Evolutionary conservation across 1,284 basidiomycete genomes (phyloP), one percentile per base, ranked within the genome.

Genomic region (Marasmius sp.): DNA sequence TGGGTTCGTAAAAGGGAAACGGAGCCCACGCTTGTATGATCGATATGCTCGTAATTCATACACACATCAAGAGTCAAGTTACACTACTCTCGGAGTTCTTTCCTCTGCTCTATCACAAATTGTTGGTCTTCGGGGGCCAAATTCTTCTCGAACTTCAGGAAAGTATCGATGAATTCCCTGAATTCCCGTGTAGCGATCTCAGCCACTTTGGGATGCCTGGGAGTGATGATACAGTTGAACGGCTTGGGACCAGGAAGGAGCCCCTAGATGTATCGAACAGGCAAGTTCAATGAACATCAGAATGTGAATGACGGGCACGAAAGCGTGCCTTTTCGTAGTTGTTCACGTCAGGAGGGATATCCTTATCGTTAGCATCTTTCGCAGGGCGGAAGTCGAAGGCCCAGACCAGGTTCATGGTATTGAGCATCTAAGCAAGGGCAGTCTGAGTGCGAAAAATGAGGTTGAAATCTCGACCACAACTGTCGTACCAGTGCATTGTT

Each of bases 371-470:
- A 10, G 22, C 39, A 58, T 67, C 62, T 14, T 52, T 60, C 9
- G 56, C 57, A 6, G 52, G 38, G 1, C 16, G 37, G 36, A 73
- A 68, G 12, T 70, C 54, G 59, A 71, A 74, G 0, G 69, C 68
- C 73, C 73, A 74, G 6, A 74, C 58, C 57, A 74, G 58, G 57
- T 67, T 67, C 66, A 67, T 65, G 8, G 61, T 51, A 39, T 65
- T 65, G 33, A 50, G 33, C 3, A 57, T 59, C 43, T 61, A 16
- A 43, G 37, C 14, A 65, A 27, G 27, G 27, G 27, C 5, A 5
- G 11, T n/a, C 3, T 43, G 41, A 43, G 6, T n/a, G n/a, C 41
- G 12, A n/a, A n/a, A 6, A 43, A 43, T 43, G 41, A 43, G 41
- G 2, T 41, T 16, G 9, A 41, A 41, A n/a, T 3, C 12, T 3